phyloP scores from a whole-genome alignment of 305 asterid species.

The Solanum aculeatissimum region DNA sequence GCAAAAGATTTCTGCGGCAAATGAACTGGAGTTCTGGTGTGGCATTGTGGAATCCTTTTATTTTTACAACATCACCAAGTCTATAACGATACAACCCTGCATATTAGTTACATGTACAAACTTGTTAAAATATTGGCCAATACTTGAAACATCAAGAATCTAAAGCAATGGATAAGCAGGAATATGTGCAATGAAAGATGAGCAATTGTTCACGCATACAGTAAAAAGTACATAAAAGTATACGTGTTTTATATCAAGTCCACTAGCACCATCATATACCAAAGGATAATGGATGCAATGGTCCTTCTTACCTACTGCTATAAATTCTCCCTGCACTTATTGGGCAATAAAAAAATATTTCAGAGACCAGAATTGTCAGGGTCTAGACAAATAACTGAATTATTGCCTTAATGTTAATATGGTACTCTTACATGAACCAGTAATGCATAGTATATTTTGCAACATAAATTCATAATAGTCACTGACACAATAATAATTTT shows the following conservation, averaged over 20 bases:
- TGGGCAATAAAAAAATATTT: not conserved
- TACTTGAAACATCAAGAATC: not conserved
- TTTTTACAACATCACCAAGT: conserved; percentile 85
- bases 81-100: conserved; percentile 90
- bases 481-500: not conserved
- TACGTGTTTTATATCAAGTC: not conserved
- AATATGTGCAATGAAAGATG: no score
- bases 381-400: not conserved
- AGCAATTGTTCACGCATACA: not conserved
- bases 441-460: not conserved
- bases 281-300: not conserved
- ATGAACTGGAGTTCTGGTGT: conserved; percentile 84
- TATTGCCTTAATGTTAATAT: not conserved
- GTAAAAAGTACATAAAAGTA: not conserved
- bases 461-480: not conserved
- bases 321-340: not conserved
- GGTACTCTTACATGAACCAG: not conserved
- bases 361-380: not conserved
- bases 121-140: not conserved
- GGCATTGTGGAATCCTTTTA: conserved; percentile 71
- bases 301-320: not conserved
- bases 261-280: not conserved
- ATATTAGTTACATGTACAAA: not conserved
- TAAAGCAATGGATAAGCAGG: not conserved
- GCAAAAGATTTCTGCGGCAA: conserved; percentile 72